Evolutionary conservation across 306 rosid species (phyloP).

Genomic region (Quillaja saponaria): DNA sequence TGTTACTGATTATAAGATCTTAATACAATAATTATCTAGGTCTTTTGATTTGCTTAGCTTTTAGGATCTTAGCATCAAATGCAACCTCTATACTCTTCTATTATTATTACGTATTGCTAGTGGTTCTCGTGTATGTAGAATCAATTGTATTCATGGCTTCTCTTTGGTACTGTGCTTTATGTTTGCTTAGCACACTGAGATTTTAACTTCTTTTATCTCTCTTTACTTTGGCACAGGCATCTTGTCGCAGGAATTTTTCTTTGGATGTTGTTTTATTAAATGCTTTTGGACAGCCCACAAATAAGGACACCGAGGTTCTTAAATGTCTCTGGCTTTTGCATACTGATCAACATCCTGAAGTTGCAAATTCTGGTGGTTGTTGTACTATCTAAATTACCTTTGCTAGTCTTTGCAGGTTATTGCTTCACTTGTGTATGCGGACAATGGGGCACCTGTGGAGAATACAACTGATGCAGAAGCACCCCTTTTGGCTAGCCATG

Average conservation of each 20-base stretch:
- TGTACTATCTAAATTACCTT: slow-evolving; percentile 20
- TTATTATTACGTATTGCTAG: no score
- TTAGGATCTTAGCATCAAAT: slow-evolving; percentile 10
- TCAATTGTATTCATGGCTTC: no score
- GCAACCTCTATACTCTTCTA: slow-evolving; percentile 1
- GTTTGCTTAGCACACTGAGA: neutral
- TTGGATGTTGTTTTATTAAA: slow-evolving; percentile 70
- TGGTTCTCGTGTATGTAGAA: no score
- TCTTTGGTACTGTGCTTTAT: no score
- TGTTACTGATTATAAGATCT: neutral
- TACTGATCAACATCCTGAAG: slow-evolving; percentile 17
- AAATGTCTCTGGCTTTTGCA: slow-evolving; percentile 24
- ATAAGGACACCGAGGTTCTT: slow-evolving; percentile 71
- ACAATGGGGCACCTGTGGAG: slow-evolving; percentile 71
- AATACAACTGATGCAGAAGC: slow-evolving; percentile 77
- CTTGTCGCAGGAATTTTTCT: slow-evolving; percentile 88
- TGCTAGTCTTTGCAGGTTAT: slow-evolving; percentile 56
- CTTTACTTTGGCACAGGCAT: slow-evolving; percentile 64
- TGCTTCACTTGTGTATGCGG: slow-evolving; percentile 82
- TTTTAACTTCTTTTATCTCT: slow-evolving; percentile 25
- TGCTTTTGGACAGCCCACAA: slow-evolving; percentile 60
- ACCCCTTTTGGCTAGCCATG: slow-evolving; percentile 76
- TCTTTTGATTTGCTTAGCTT: neutral
- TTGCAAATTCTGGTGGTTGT: slow-evolving; percentile 13
- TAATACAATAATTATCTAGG: neutral